Evolutionary conservation across 495 filamentous ascomycete species (phyloP).

Genomic region (Hyaloscypha finlandica): DNA sequence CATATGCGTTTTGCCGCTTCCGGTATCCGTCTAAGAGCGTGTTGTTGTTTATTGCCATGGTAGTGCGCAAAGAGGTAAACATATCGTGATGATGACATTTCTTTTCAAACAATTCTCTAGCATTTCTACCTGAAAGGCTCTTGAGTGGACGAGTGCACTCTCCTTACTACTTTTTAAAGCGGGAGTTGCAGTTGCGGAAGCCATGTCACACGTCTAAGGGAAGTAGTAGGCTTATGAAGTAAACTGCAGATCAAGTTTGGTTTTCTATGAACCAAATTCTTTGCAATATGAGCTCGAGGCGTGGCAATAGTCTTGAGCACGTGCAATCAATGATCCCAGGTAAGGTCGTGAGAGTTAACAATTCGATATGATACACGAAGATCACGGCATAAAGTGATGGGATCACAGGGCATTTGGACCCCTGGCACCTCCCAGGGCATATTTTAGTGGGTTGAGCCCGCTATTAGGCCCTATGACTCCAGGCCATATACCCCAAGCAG

Average conservation of each 20-base stretch:
- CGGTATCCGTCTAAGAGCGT: conserved; percentile 13
- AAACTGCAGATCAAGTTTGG: neutral
- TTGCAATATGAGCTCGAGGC: neutral
- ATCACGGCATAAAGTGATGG: no score
- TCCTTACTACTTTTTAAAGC: neutral
- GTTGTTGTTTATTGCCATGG: neutral
- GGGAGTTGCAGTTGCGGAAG: neutral
- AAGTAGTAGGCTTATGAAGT: neutral
- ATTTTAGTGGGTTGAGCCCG: no score
- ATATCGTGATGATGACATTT: conserved; percentile 16
- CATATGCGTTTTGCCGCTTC: conserved; percentile 19
- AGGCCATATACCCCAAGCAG: no score
- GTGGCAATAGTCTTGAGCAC: neutral
- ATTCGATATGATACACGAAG: no score
- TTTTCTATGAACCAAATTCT: neutral
- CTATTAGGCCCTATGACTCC: no score
- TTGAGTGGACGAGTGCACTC: neutral
- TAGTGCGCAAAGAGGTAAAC: neutral
- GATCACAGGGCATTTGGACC: no score
- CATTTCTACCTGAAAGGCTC: conserved; percentile 15
- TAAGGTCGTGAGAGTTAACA: no score
- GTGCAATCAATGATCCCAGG: neutral
- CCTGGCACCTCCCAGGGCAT: no score
- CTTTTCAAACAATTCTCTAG: conserved; percentile 17
- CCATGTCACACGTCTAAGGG: neutral